These are phyloP conservation scores for Sordaria brevicollis DNA, from an alignment of 495 filamentous ascomycete genomes.

Conservation along the genomic window DNA sequence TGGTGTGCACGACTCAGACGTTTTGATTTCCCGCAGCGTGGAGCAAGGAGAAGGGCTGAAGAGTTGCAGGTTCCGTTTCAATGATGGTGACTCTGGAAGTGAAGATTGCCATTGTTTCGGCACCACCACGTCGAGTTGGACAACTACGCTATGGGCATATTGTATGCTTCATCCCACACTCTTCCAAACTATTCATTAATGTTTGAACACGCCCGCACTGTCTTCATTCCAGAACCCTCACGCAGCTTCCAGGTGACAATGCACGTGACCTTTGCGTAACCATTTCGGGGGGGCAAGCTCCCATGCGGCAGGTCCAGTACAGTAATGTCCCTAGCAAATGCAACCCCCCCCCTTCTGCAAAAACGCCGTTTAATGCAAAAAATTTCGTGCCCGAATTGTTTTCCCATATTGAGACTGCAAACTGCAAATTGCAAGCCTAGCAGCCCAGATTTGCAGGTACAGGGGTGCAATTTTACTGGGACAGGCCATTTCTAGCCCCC, in stretches of 20 bases:
- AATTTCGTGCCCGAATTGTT: too few relatives aligned
- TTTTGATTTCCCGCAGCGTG: neutral
- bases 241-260: neutral
- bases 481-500: too few relatives aligned
- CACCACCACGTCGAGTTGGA: neutral
- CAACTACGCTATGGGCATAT: neutral
- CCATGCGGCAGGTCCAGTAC: neutral
- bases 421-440: too few relatives aligned
- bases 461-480: too few relatives aligned
- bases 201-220: neutral
- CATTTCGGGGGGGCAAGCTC: neutral
- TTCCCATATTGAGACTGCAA: too few relatives aligned
- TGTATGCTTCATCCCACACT: neutral
- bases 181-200: neutral
- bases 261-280: neutral
- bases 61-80: too few relatives aligned
- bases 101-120: neutral
- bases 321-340: too few relatives aligned
- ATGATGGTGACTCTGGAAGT: neutral
- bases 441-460: too few relatives aligned
- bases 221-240: neutral
- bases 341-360: too few relatives aligned
- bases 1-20: neutral
- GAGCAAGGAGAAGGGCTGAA: neutral
- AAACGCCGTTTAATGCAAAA: too few relatives aligned